Base-by-base conservation (phyloP, 176 grass and related monocot species). In the Oryza nivara region DNA sequence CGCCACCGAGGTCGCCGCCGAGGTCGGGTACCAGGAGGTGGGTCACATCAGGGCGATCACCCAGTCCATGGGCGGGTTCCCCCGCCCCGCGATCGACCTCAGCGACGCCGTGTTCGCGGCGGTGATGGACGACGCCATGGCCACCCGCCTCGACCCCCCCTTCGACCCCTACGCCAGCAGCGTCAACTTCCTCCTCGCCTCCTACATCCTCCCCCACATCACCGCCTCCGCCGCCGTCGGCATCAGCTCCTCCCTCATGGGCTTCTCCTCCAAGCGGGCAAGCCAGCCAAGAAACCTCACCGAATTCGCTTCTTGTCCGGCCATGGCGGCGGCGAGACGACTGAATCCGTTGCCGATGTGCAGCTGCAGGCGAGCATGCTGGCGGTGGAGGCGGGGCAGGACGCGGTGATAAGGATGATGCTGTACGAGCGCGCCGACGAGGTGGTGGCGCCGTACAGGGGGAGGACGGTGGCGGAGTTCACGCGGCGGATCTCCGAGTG, bases 11-110 rank as follows among this genome's bases (percentile, higher is more conserved):
- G 80, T 99, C 44, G 87, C 94, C 5, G 86, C 82, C 4, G 93
- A 96, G 86, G 89, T 99, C 75, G 96, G 96, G 0, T 99, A 92
- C 88, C 91, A 96, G 81, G 93, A 98, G 87, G 77, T 95, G 36
- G 87, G 91, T 3, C 94, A 93, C 79, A 51, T 97, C 13, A 80
- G 95, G 79, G 95, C 90, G 30, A 97, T 94, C 81, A 20, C 48
- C n/a, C 34, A 63, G 25, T 45, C 46, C 41, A 89, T 89, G n/a
- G 95, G 95, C 60, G 92, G 95, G 48, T 91, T 97, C 84, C 84
- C 95, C 9, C 86, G 92, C 70, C 95, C 95, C 7, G 40, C 72
- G 71, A 92, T 95, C 19, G 86, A 97, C 79, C 84, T 97, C 17
- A 88, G 86, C 76, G 78, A 2, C 11, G 60, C 32, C 35, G 73